Percentiles rank a stretch among this genome's conserved stretches.
phyloP scores from a whole-genome alignment of 768 basidiomycete species.

The Russula griseocarnosa region DNA sequence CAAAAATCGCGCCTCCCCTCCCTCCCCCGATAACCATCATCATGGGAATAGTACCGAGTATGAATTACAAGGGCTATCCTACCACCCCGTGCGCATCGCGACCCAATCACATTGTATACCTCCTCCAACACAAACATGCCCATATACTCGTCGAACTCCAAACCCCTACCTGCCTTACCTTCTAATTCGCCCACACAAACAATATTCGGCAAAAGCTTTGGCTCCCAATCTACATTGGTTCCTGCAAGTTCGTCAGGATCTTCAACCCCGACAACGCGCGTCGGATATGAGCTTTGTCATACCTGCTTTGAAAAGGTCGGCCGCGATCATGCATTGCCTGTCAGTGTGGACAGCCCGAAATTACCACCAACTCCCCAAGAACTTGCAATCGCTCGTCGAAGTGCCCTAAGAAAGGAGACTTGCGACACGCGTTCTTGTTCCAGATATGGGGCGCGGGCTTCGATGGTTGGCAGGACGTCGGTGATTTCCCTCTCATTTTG shows the following conservation, averaged over 20 bases:
- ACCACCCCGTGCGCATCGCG: slow-evolving; percentile 22
- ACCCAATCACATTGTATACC: background rate
- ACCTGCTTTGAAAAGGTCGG: slow-evolving; percentile 76
- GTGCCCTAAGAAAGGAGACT: slow-evolving; percentile 69
- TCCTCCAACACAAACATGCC: slow-evolving; percentile 7
- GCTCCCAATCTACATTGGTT: slow-evolving; percentile 24
- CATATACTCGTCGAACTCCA: slow-evolving; percentile 32
- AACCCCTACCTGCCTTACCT: slow-evolving; percentile 47
- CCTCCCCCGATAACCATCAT: slow-evolving; percentile 20
- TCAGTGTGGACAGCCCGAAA: slow-evolving; percentile 37
- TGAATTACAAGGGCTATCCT: background rate
- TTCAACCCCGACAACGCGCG: slow-evolving; percentile 11
- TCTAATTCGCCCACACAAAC: slow-evolving; percentile 23
- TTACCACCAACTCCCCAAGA: slow-evolving; percentile 38
- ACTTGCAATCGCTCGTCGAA: slow-evolving; percentile 51
- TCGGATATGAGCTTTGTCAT: slow-evolving; percentile 82
- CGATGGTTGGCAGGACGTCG: slow-evolving; percentile 83
- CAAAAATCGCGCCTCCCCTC: slow-evolving; percentile 33
- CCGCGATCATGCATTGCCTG: slow-evolving; percentile 66
- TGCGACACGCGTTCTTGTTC: slow-evolving; percentile 82
- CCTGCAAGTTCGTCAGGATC: slow-evolving; percentile 27
- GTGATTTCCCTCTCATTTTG: slow-evolving; percentile 43
- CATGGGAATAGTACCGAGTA: slow-evolving; percentile 3
- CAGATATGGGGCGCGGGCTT: slow-evolving; percentile 68
- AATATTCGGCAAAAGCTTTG: slow-evolving; percentile 4